Conservation (phyloP, 345 rosid species). For the Jatropha curcas region DNA sequence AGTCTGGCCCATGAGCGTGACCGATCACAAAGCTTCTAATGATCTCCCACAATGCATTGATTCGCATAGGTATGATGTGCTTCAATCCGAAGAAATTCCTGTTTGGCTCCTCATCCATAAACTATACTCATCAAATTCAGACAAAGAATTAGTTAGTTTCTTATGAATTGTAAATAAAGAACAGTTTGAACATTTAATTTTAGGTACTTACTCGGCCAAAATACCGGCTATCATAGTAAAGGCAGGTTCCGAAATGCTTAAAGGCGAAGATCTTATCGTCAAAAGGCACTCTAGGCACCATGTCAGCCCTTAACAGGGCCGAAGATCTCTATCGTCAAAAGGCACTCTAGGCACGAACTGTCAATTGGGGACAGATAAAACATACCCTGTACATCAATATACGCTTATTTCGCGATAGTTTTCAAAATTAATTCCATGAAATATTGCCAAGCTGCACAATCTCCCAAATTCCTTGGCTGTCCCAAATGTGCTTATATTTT, state of each 20-base stretch:
- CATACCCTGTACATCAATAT: constrained; percentile 75
- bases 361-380: too few relatives aligned
- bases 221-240: constrained; percentile 70
- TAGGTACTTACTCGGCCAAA: constrained; percentile 47
- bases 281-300: constrained; percentile 80
- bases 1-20: constrained; percentile 55
- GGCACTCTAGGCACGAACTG: too few relatives aligned
- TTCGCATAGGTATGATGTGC: constrained; percentile 32
- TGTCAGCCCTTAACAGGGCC: constrained; percentile 74
- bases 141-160: too few relatives aligned
- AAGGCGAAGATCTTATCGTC: constrained; percentile 69
- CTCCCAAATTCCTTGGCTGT: constrained; percentile 79
- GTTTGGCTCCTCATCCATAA: constrained; percentile 72
- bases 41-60: constrained; percentile 76
- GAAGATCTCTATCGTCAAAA: too few relatives aligned
- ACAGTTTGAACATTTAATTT: too few relatives aligned
- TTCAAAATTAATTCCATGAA: constrained; percentile 64
- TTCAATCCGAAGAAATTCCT: constrained; percentile 55
- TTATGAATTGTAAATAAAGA: too few relatives aligned
- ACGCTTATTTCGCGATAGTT: constrained; percentile 43
- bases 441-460: constrained; percentile 50
- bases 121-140: too few relatives aligned
- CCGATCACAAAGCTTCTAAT: constrained; percentile 59
- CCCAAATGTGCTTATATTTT: constrained; percentile 79
- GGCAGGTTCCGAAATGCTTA: constrained; percentile 80